Evolutionary conservation across 805 yeast species (phyloP), one percentile per base, ranked within the genome.

Genomic region (Candida bentonensis): DNA sequence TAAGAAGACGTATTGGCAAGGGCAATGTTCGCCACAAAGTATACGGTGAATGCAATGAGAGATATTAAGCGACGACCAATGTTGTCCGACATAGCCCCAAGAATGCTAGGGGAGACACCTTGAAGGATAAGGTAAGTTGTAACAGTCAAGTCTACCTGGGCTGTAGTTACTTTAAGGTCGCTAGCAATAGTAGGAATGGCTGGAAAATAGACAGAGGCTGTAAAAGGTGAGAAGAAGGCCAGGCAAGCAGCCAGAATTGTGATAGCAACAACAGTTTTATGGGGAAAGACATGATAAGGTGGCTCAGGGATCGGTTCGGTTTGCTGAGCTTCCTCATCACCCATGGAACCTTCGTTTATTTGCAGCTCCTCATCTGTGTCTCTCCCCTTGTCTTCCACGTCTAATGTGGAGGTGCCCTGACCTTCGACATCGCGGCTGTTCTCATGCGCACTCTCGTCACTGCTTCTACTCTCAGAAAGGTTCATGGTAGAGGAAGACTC

Each of bases 121-220:
- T 86, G 96, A 44, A 81, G 70, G 13, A 83, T 58, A 43, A 82
- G 69, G 53, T 85, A 86, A 0, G 83, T 78, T 1, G 86, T 87
- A 27, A 87, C 81, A 0, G 94, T 75, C 15, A 82, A 53, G 55
- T 85, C 82, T 44, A 78, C 75, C 45, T 67, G 62, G 43, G 76
- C 79, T 41, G 74, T 74, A 2, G 76, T 11, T 9, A 11, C 36
- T 4, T 15, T 15, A n/a, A 30, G 36, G 17, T 30, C 36, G 5
- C 17, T 11, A 11, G 36, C 36, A 15, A 30, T 30, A 9, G 36
- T 17, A 13, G 36, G 36, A 5, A 30, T 30, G 5, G 36, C 36
- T 11, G 36, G 36, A 9, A 30, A 9, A 17, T 30, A 30, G 7
- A 30, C 36, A 13, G 36, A 13, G 7, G 36, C 36, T 11, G 36